Base-by-base conservation (phyloP, 768 basidiomycete species). In the Lyophyllum atratum region DNA sequence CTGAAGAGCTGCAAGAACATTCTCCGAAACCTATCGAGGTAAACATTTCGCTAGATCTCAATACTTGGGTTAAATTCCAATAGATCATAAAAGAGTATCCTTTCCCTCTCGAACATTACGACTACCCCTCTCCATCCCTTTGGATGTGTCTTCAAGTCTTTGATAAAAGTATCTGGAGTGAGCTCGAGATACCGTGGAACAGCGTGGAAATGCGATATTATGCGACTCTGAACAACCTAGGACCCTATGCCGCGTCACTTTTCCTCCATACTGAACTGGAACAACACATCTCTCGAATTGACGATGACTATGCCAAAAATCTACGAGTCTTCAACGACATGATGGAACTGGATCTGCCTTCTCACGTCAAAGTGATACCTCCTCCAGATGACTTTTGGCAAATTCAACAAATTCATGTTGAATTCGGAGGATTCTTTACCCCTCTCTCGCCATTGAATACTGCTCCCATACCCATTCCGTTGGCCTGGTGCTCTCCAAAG, bases 401-500 rank as follows among this genome's bases (percentile, higher is more conserved):
- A 19, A 64, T 78, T 17, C 61, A 64, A 9, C 71, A 76, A 14
- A 71, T 80, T 31, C 64, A 87, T 15, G 64, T 72, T 19, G 82
- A 82, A 28, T 77, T 85, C 57, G 70, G 79, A 40, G 66, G 69
- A 26, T 79, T 83, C 52, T 79, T 90, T 54, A 70, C 69, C 29
- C 72, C 78, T n/a, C 55, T 67, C 26, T 66, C 64, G 5, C 64
- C 70, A 49, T 62, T 66, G 12, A 69, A 66, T 11, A 51, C 64
- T n/a, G 65, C 76, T 10, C 77, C 80, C 21, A 66, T 77, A 15
- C 59, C 75, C 4, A 68, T 88, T 19, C 69, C 75, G 3, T 71
- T 86, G n/a, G 72, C 77, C 22, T 90, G 89, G 85, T 86, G 85
- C 62, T 83, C 89, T 8, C 90, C 88, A 2, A 93, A 95, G 69